These are phyloP conservation scores for Hylodesmum podocarpum DNA, from an alignment of 306 rosid species.

Conservation along the genomic window DNA sequence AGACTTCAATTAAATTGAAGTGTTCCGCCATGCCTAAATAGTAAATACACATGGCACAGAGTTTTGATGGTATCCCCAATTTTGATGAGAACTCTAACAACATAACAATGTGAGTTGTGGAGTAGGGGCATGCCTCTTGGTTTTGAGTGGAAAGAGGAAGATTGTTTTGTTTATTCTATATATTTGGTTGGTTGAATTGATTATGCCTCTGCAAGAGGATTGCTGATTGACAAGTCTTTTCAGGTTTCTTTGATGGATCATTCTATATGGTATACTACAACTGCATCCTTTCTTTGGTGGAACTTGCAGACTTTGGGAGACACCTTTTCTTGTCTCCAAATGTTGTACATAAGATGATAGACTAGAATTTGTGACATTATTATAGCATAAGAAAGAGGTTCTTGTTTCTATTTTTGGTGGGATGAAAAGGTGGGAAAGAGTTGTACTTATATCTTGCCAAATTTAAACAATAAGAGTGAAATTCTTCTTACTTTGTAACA, in stretches of 20 bases:
- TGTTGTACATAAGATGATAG: constrained; percentile 56
- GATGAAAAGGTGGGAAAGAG: neutral
- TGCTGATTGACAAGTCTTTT: constrained; percentile 50
- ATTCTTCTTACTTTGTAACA: constrained; percentile 7
- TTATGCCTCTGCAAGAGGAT: constrained; percentile 42
- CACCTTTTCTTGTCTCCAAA: constrained; percentile 45
- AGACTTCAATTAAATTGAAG: constrained; percentile 33
- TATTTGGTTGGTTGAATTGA: constrained; percentile 36
- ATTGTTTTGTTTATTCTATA: constrained; percentile 52
- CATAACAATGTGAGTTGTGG: constrained; percentile 41
- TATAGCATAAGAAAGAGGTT: constrained; percentile 17
- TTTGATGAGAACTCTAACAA: constrained; percentile 53
- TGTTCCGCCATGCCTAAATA: constrained; percentile 26
- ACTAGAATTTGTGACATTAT: constrained; percentile 32
- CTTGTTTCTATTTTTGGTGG: constrained; percentile 24
- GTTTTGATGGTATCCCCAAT: constrained; percentile 49
- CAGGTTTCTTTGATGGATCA: constrained; percentile 48
- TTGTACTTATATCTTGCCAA: constrained; percentile 61
- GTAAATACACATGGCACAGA: constrained; percentile 30
- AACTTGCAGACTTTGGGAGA: constrained; percentile 55
- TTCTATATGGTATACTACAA: constrained; percentile 34
- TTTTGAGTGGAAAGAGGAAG: constrained; percentile 50
- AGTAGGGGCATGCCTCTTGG: constrained; percentile 49
- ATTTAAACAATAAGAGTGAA: constrained; percentile 56
- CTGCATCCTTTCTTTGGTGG: constrained; percentile 45